phyloP scores from a whole-genome alignment of 1,139 yeast species.

The Zygosaccharomyces pseudobailii region DNA sequence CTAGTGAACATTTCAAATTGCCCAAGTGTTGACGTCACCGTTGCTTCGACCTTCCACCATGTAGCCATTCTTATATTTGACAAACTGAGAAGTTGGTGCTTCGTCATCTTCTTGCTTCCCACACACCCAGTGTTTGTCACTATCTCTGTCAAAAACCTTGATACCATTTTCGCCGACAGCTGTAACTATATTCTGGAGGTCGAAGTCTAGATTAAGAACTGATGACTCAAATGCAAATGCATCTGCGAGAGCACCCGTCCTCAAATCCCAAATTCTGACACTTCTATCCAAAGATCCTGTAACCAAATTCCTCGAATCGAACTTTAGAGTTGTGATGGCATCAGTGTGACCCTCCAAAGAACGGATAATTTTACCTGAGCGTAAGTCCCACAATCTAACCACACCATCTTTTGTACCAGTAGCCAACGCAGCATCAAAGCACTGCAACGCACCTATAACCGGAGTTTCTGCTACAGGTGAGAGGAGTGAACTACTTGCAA shows the following conservation, averaged over 20 bases:
- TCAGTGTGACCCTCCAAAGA: constrained; percentile 67
- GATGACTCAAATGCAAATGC: constrained; percentile 55
- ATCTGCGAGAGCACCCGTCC: constrained; percentile 59
- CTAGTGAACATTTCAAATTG: constrained; percentile 31
- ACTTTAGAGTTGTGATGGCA: constrained; percentile 62
- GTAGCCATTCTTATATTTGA: constrained; percentile 56
- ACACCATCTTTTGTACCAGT: constrained; percentile 74
- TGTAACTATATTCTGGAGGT: constrained; percentile 47
- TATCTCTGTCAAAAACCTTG: constrained; percentile 52
- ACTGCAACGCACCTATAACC: constrained; percentile 36
- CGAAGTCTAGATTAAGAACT: constrained; percentile 51
- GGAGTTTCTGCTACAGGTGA: constrained; percentile 14
- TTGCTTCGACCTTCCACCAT: constrained; percentile 56
- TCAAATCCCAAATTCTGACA: constrained; percentile 65
- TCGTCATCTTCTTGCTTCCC: constrained; percentile 39
- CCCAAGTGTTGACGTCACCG: constrained; percentile 61
- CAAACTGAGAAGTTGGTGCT: constrained; percentile 36
- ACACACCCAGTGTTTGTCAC: constrained; percentile 48
- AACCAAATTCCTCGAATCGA: constrained; percentile 57
- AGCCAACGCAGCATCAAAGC: constrained; percentile 66
- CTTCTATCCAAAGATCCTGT: constrained; percentile 65
- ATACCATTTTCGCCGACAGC: constrained; percentile 47
- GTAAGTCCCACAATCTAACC: constrained; percentile 70
- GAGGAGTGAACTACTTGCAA: constrained; percentile 7
- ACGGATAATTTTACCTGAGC: constrained; percentile 64